Percentiles rank a stretch among this genome's conserved stretches.
phyloP scores from a whole-genome alignment of 306 rosid species.

The Prunus mume region DNA sequence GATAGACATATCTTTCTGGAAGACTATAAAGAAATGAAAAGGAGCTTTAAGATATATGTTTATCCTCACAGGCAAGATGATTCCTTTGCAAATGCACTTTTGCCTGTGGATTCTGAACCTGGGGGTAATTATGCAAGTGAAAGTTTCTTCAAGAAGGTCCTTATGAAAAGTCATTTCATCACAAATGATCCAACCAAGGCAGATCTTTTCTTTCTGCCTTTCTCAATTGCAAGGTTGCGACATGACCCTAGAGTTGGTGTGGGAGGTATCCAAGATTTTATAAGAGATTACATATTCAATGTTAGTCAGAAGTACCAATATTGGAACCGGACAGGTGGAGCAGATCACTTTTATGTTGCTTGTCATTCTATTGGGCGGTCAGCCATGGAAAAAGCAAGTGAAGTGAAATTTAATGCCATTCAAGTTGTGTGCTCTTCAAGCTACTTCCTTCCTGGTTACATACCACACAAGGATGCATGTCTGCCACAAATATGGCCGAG shows the following conservation, averaged over 20 bases:
- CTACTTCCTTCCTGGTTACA: conserved; percentile 55
- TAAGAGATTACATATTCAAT: conserved; percentile 53
- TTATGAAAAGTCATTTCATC: conserved; percentile 60
- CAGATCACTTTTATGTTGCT: conserved; percentile 77
- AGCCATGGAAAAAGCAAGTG: conserved; percentile 63
- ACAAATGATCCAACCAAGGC: conserved; percentile 58
- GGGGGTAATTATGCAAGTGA: conserved; percentile 90
- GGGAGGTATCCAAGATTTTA: conserved; percentile 56
- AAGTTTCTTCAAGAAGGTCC: conserved; percentile 71
- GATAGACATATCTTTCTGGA: conserved; percentile 55
- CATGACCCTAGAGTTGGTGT: conserved; percentile 71
- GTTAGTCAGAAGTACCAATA: conserved; percentile 54
- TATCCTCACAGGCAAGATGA: conserved; percentile 68
- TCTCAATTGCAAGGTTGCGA: conserved; percentile 74
- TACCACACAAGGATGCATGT: conserved; percentile 69
- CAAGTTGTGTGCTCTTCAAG: conserved; percentile 81
- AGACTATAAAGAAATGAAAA: conserved; percentile 77
- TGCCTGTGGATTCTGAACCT: conserved; percentile 60
- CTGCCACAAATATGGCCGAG: conserved; percentile 87
- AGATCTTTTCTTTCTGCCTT: conserved; percentile 78
- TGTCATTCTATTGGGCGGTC: conserved; percentile 79
- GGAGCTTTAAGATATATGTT: conserved; percentile 75
- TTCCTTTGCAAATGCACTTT: conserved; percentile 67
- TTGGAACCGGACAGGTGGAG: conserved; percentile 75
- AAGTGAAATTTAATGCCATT: conserved; percentile 59